Evolutionary conservation across 495 filamentous ascomycete genomes (phyloP).

Genomic region (Neurospora tetrasperma): DNA sequence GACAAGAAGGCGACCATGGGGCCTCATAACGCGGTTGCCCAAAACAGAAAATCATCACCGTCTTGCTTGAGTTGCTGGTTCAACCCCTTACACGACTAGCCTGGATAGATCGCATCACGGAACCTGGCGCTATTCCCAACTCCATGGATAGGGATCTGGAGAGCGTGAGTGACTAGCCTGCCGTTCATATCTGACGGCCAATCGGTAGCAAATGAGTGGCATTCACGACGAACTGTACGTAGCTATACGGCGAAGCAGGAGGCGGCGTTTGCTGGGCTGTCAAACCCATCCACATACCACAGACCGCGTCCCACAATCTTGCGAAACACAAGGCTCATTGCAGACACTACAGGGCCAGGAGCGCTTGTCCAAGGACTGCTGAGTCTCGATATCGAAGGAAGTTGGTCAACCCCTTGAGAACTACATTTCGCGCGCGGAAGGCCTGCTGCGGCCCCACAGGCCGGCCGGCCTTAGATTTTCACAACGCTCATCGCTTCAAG

Average conservation of each 20-base stretch:
- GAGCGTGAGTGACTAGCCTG: background rate
- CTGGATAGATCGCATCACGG: slow-evolving; percentile 5
- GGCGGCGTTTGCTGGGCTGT: background rate
- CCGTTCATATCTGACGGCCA: background rate
- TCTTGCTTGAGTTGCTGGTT: background rate
- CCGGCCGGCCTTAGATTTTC: background rate
- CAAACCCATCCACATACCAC: background rate
- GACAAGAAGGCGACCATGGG: background rate
- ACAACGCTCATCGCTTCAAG: background rate
- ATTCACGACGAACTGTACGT: background rate
- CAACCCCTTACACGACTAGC: background rate
- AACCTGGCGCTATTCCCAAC: slow-evolving; percentile 12
- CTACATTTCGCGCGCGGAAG: background rate
- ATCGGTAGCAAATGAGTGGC: background rate
- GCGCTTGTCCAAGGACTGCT: background rate
- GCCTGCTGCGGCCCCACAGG: background rate
- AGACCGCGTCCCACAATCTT: background rate
- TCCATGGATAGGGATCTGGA: slow-evolving; percentile 6
- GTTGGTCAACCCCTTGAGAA: background rate
- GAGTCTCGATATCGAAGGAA: background rate
- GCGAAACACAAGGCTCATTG: background rate
- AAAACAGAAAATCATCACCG: background rate
- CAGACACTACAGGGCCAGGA: background rate
- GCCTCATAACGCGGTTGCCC: background rate
- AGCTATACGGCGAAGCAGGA: background rate